Evolutionary conservation across 805 yeast species (phyloP), one percentile per base, ranked within the genome.

Genomic region (Spencermartinsiella europaea): DNA sequence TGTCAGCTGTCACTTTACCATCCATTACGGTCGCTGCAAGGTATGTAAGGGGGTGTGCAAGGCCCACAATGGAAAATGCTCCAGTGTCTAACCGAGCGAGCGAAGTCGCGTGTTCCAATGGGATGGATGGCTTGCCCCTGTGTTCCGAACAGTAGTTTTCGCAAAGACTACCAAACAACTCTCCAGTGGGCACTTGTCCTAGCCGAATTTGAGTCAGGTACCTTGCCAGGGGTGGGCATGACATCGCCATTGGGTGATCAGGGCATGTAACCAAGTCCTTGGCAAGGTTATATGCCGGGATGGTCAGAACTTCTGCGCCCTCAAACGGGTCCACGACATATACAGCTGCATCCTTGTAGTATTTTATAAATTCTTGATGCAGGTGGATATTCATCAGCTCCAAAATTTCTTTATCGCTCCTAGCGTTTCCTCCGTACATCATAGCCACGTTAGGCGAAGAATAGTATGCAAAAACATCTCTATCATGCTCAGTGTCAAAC

Each of bases 311-410:
- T n/a, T 39, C 28, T 7, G 10, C 31, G 5, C 47, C 52, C 14
- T 45, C 42, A 35, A 48, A 44, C n/a, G 61, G 58, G 31, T 57
- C 51, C 3, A 58, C 49, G 19, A 60, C 49, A 1, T 52, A 44
- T 14, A 61, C 42, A 1, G 53, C 57, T 1, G 48, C 48, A 5
- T 44, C 45, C 3, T 45, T 38, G 40, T 52, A 58, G 16, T 50
- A 48, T 19, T 47, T 43, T 27, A 61, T 21, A 40, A 58, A 61
- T 4, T 51, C 44, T 20, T 54, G 53, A 37, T 59, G 64, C 42
- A 60, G 46, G 36, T 61, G 65, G 4, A 55, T 49, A 17, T 57
- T 55, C 48, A 59, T 57, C 8, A 60, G 48, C 5, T 46, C 55
- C 4, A 63, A 61, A n/a, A 56, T 42, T 14, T 48, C 46, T 14